phyloP scores from a whole-genome alignment of 2,329 filamentous ascomycete species.

The Colletotrichum sansevieriae region DNA sequence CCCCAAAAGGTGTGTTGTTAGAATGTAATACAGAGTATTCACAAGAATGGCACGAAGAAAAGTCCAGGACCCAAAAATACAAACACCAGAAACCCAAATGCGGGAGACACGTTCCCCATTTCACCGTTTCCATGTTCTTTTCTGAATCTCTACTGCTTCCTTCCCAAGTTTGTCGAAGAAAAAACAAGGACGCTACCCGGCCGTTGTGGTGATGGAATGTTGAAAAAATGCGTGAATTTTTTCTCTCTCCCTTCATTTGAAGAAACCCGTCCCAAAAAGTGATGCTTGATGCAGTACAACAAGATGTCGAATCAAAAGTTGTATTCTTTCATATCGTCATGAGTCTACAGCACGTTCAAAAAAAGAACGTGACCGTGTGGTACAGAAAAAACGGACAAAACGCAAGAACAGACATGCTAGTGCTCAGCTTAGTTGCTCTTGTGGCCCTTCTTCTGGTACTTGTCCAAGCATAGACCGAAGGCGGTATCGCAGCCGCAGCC shows the following conservation, averaged over 20 bases:
- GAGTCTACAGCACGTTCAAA: constrained; percentile 14
- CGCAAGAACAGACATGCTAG: too few relatives aligned
- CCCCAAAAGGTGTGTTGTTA: constrained; percentile 12
- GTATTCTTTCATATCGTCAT: constrained; percentile 23
- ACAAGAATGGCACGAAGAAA: constrained; percentile 31
- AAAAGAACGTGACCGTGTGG: not conserved
- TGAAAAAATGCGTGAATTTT: not conserved
- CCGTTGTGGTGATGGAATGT: constrained; percentile 13
- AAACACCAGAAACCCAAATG: constrained; percentile 30
- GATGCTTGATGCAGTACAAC: constrained; percentile 9
- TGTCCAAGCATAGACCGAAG: constrained; percentile 52
- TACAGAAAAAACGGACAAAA: not conserved
- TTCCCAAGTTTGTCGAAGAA: not conserved
- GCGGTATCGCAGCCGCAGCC: constrained; percentile 52
- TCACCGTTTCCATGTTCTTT: constrained; percentile 16
- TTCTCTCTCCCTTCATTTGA: too few relatives aligned
- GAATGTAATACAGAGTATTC: constrained; percentile 33
- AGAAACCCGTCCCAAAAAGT: not conserved
- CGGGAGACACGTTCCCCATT: constrained; percentile 7
- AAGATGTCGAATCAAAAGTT: constrained; percentile 19
- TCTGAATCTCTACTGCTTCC: not conserved
- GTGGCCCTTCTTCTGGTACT: constrained; percentile 28
- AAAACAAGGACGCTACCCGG: not conserved
- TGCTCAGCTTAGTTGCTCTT: not conserved
- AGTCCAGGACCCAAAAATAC: not conserved